Conservation (phyloP, 192 early-diverging fungal genomes). For the Blastocladiella britannica region DNA sequence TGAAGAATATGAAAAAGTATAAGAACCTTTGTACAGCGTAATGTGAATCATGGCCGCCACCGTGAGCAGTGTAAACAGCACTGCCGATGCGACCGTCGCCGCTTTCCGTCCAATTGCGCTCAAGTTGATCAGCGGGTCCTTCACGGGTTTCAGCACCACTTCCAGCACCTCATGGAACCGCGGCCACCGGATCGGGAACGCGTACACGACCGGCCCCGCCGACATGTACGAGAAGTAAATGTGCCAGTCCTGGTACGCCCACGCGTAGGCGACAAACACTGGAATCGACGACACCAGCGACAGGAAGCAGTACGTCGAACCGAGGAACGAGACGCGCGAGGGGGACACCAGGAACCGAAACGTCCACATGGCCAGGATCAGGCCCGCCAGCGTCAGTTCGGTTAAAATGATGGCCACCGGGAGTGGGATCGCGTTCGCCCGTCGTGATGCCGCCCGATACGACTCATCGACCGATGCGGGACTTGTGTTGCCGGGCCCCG, state of each 20-base stretch:
- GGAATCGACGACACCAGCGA: neutral
- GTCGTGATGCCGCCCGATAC: too few species aligned
- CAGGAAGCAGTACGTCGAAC: neutral
- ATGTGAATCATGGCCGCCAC: constrained; percentile 50
- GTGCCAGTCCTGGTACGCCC: neutral
- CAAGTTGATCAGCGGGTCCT: constrained; percentile 31
- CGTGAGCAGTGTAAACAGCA: constrained; percentile 45
- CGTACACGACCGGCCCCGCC: neutral
- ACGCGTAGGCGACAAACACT: neutral
- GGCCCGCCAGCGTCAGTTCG: neutral
- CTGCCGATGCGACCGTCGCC: constrained; percentile 28
- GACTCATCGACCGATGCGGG: neutral
- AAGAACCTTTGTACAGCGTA: constrained; percentile 24
- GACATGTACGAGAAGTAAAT: neutral
- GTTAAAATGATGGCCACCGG: neutral
- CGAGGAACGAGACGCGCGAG: neutral
- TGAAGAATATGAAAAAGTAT: neutral
- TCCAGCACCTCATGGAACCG: neutral
- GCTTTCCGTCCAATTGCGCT: constrained; percentile 40
- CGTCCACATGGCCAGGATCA: neutral
- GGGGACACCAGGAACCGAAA: neutral
- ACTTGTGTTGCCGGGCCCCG: too few species aligned
- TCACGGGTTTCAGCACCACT: constrained; percentile 20
- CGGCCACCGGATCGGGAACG: neutral
- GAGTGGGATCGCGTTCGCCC: neutral